phyloP scores from a whole-genome alignment of 805 yeast species.

The Metschnikowia cubensis region DNA sequence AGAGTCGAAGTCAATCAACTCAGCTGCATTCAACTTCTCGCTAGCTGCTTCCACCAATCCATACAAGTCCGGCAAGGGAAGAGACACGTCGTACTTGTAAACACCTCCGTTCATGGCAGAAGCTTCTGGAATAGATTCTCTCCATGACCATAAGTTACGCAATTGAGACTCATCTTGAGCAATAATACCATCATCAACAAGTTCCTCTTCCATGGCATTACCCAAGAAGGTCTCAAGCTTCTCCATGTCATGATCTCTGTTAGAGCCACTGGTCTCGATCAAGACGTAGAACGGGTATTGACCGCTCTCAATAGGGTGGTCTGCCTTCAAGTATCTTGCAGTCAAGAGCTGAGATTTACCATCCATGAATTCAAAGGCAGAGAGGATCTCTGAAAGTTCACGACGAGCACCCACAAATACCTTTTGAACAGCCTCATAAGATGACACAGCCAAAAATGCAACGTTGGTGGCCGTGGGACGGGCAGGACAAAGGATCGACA shows the following conservation, averaged over 20 bases:
- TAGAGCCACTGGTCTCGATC: constrained; percentile 95
- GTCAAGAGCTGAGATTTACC: constrained; percentile 60
- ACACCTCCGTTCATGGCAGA: constrained; percentile 86
- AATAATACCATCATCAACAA: constrained; percentile 88
- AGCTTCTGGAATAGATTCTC: constrained; percentile 92
- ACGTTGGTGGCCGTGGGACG: constrained; percentile 84
- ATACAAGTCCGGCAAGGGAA: constrained; percentile 79
- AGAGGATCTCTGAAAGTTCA: constrained; percentile 78
- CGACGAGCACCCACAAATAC: constrained; percentile 73
- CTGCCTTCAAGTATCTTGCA: constrained; percentile 51
- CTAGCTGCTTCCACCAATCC: constrained; percentile 78
- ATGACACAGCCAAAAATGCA: constrained; percentile 78
- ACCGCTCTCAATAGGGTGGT: constrained; percentile 73
- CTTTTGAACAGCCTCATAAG: constrained; percentile 79
- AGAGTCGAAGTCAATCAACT: constrained; percentile 55
- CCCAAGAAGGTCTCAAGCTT: constrained; percentile 85
- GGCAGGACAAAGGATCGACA: constrained; percentile 84
- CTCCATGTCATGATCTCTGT: constrained; percentile 87
- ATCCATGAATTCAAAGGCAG: constrained; percentile 96
- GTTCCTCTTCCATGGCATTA: constrained; percentile 74
- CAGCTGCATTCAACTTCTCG: constrained; percentile 51
- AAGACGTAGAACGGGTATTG: constrained; percentile 85
- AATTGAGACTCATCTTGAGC: constrained; percentile 94
- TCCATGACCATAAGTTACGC: constrained; percentile 86
- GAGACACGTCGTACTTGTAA: constrained; percentile 92